Conservation (phyloP, 208 protist species). For the Leishmania martiniquensis region DNA sequence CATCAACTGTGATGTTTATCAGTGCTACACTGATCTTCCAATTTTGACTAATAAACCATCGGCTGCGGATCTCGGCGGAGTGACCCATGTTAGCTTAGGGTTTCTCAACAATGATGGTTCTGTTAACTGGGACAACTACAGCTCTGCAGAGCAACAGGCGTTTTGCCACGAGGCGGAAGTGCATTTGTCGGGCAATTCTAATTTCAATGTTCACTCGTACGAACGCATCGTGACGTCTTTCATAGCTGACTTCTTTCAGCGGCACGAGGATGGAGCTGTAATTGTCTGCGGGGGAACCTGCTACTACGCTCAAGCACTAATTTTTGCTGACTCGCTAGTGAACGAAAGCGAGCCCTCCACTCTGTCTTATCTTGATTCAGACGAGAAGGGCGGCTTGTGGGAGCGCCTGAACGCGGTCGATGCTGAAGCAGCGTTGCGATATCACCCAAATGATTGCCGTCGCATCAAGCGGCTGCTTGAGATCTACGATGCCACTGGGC, state of each 20-base stretch:
- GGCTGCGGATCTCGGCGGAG: constrained; percentile 45
- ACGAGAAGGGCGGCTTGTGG: constrained; percentile 39
- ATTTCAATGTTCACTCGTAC: constrained; percentile 67
- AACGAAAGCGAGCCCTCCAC: background rate
- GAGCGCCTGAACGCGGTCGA: constrained; percentile 69
- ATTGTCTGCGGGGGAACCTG: constrained; percentile 85
- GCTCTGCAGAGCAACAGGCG: background rate
- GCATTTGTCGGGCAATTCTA: background rate
- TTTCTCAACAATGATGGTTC: constrained; percentile 54
- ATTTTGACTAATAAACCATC: constrained; percentile 89
- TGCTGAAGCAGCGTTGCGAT: constrained; percentile 54
- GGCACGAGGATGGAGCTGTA: constrained; percentile 45
- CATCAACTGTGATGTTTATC: constrained; percentile 90
- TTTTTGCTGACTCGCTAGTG: constrained; percentile 68
- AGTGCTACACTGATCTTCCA: constrained; percentile 87
- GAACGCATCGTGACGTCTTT: constrained; percentile 49
- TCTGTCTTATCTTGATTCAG: background rate
- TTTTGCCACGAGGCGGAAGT: constrained; percentile 2
- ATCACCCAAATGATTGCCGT: constrained; percentile 87
- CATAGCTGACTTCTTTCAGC: constrained; percentile 51
- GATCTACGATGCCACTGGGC: constrained; percentile 61
- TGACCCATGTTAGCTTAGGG: constrained; percentile 81
- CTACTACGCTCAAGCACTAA: constrained; percentile 75
- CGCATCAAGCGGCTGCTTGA: constrained; percentile 79
- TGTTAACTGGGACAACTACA: constrained; percentile 20